A percentile compares a stretch with the other conserved stretches of the same genome.
Conservation (phyloP, 768 basidiomycete genomes). For the Mrakia frigida region DNA sequence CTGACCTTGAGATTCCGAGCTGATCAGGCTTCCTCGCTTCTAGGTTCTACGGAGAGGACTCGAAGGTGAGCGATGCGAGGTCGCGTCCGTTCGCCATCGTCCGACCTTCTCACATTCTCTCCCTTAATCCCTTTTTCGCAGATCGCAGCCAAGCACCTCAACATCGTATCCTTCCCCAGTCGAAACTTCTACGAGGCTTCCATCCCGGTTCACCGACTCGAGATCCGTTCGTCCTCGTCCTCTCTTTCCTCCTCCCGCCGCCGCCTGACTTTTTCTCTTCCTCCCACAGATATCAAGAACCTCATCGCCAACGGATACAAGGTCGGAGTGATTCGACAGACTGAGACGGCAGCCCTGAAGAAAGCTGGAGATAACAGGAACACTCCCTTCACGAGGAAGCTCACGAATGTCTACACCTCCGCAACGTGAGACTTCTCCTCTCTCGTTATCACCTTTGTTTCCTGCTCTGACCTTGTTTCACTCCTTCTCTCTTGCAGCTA, state of each 20-base stretch:
- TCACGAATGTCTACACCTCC: slow-evolving; percentile 77
- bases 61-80: slow-evolving; percentile 36
- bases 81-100: no score
- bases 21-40: slow-evolving; percentile 26
- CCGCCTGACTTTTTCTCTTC: not conserved
- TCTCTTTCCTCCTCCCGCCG: not conserved
- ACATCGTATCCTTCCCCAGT: slow-evolving; percentile 36
- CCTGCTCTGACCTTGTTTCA: not conserved
- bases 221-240: slow-evolving; percentile 39
- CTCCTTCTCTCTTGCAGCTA: slow-evolving; percentile 52
- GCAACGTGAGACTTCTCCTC: slow-evolving; percentile 62
- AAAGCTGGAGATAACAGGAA: slow-evolving; percentile 44
- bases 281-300: slow-evolving; percentile 31
- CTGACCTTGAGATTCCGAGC: not conserved
- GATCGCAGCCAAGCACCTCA: slow-evolving; percentile 42
- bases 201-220: slow-evolving; percentile 43
- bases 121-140: slow-evolving; percentile 4
- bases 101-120: not conserved
- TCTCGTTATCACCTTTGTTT: not conserved
- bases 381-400: slow-evolving; percentile 44
- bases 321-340: slow-evolving; percentile 46
- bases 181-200: slow-evolving; percentile 45
- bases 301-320: slow-evolving; percentile 44
- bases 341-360: slow-evolving; percentile 45
- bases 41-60: slow-evolving; percentile 45